These are phyloP conservation scores for Melaleuca quinquenervia DNA, from an alignment of 345 rosid genomes.

Conservation along the genomic window DNA sequence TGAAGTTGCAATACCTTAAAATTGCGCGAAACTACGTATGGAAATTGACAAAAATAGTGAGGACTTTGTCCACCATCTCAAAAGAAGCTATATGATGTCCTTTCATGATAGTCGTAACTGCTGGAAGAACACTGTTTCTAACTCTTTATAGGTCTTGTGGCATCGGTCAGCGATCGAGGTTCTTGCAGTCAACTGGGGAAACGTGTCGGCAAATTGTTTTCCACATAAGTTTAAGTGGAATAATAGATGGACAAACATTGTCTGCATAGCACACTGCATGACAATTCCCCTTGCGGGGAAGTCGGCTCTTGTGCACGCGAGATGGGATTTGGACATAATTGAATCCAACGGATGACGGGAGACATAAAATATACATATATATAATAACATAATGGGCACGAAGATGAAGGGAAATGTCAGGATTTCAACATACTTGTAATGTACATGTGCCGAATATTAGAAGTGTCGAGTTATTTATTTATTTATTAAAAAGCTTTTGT, in stretches of 20 bases:
- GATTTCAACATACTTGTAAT: background rate
- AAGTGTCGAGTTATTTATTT: background rate
- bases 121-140: no score
- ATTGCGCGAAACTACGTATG: background rate
- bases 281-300: background rate
- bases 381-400: background rate
- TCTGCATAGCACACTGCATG: background rate
- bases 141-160: no score
- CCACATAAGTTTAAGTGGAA: background rate
- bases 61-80: no score
- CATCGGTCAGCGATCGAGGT: no score
- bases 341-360: background rate
- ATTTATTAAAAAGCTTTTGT: background rate
- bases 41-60: background rate
- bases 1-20: background rate
- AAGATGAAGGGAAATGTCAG: background rate
- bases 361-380: background rate
- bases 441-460: background rate
- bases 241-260: background rate
- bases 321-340: background rate
- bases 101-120: no score
- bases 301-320: background rate
- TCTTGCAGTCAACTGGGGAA: background rate
- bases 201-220: background rate
- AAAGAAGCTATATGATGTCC: no score